Percentiles rank a stretch among this genome's conserved stretches.
Evolutionary conservation across 441 rosid species (phyloP).

Genomic region (Flueggea neowawraea): DNA sequence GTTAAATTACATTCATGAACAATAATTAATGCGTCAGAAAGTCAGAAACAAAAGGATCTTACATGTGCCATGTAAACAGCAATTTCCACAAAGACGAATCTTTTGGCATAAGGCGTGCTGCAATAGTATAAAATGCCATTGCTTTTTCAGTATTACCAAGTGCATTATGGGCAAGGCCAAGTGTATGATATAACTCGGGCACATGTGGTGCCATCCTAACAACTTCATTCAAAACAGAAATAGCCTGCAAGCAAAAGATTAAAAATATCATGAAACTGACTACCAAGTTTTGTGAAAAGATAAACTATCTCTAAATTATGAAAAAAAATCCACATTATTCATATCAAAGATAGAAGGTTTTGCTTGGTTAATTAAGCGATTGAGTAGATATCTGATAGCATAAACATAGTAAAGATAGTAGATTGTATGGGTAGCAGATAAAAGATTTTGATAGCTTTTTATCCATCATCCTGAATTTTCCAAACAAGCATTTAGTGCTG

Average conservation of each 20-base stretch:
- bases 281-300: neutral
- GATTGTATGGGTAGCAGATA: too few relatives aligned
- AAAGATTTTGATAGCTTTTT: too few relatives aligned
- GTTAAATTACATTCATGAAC: neutral
- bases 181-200: conserved; percentile 69
- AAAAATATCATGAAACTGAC: neutral
- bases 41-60: conserved; percentile 25
- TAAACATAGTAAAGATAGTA: too few relatives aligned
- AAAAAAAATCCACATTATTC: too few relatives aligned
- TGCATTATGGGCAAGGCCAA: conserved; percentile 59
- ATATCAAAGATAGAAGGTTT: too few relatives aligned
- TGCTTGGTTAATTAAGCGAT: too few relatives aligned
- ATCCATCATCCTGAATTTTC: too few relatives aligned
- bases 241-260: conserved; percentile 48
- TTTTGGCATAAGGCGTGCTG: conserved; percentile 65
- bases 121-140: conserved; percentile 61
- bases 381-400: too few relatives aligned
- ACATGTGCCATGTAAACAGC: conserved; percentile 72
- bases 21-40: too few relatives aligned
- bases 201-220: conserved; percentile 65
- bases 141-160: conserved; percentile 71
- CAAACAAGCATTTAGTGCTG: too few relatives aligned
- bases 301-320: neutral
- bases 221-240: conserved; percentile 56
- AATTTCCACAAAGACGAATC: conserved; percentile 73